phyloP scores from a whole-genome alignment of 768 basidiomycete species.

The Pholiota conissans region DNA sequence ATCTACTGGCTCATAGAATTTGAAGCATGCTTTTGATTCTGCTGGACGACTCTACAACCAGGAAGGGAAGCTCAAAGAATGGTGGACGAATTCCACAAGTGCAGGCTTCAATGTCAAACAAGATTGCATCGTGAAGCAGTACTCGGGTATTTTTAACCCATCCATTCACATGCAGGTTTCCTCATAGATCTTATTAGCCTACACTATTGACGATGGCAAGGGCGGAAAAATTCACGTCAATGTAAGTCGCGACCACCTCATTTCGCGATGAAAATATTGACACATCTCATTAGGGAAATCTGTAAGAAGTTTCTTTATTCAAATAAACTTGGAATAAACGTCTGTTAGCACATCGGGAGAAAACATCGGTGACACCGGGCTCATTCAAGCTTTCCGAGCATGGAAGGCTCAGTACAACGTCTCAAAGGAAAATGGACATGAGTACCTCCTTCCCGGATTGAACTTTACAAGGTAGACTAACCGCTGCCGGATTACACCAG shows the following conservation, averaged over 20 bases:
- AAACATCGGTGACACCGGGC: slow-evolving; percentile 84
- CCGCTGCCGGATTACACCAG: not conserved
- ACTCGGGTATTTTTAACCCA: slow-evolving; percentile 51
- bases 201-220: slow-evolving; percentile 82
- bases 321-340: not conserved
- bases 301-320: slow-evolving; percentile 42
- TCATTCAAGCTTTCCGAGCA: slow-evolving; percentile 86
- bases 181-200: slow-evolving; percentile 42
- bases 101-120: slow-evolving; percentile 80
- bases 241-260: slow-evolving; percentile 37
- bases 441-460: slow-evolving; percentile 82
- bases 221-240: slow-evolving; percentile 86
- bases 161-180: not conserved
- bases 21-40: slow-evolving; percentile 87
- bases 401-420: slow-evolving; percentile 79
- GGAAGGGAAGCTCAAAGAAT: slow-evolving; percentile 81
- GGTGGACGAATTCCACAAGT: slow-evolving; percentile 92
- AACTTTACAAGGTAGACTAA: slow-evolving; percentile 61
- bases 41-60: slow-evolving; percentile 90
- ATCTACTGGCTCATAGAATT: not conserved
- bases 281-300: slow-evolving; percentile 55
- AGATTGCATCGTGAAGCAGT: slow-evolving; percentile 90
- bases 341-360: slow-evolving; percentile 83
- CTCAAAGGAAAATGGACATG: slow-evolving; percentile 57
- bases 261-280: not conserved